Percentiles rank a stretch among this genome's conserved stretches.
These are phyloP conservation scores for Trichoderma reesei DNA, from an alignment of 495 filamentous ascomycete genomes.

Conservation along the genomic window DNA sequence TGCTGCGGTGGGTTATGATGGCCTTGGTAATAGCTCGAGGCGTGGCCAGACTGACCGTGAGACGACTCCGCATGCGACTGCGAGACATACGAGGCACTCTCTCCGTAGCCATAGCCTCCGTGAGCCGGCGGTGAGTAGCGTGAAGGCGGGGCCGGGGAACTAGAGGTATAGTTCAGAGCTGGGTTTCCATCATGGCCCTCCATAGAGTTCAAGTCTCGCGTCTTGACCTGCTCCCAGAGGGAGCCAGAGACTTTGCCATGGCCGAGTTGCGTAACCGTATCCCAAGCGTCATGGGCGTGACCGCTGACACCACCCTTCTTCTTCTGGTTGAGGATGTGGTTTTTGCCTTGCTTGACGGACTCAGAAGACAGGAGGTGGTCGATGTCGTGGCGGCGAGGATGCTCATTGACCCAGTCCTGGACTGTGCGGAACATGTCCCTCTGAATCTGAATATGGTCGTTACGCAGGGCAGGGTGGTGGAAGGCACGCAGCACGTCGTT, in stretches of 20 bases:
- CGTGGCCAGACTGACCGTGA: not conserved
- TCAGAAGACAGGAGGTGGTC: slow-evolving; percentile 64
- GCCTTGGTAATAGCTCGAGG: not conserved
- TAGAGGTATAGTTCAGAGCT: slow-evolving; percentile 14
- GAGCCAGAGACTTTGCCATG: slow-evolving; percentile 40
- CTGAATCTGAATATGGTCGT: slow-evolving; percentile 66
- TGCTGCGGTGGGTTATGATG: not conserved
- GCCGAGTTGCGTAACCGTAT: slow-evolving; percentile 28
- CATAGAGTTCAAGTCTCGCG: slow-evolving; percentile 32
- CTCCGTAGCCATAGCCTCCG: slow-evolving; percentile 13
- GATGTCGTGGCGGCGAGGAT: slow-evolving; percentile 53
- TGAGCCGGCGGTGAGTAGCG: slow-evolving; percentile 7
- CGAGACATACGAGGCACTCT: not conserved
- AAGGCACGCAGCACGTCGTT: slow-evolving; percentile 69
- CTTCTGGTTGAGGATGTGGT: slow-evolving; percentile 43
- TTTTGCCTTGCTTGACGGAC: slow-evolving; percentile 69
- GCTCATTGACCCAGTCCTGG: slow-evolving; percentile 59
- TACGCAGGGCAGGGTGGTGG: slow-evolving; percentile 77
- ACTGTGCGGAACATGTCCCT: slow-evolving; percentile 79
- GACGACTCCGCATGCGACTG: not conserved
- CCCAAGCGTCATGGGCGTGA: slow-evolving; percentile 10
- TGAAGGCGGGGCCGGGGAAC: slow-evolving; percentile 11
- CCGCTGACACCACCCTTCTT: slow-evolving; percentile 26
- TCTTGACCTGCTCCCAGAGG: slow-evolving; percentile 42
- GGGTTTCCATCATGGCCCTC: slow-evolving; percentile 14